Percentiles rank a stretch among this genome's conserved stretches.
Conservation (phyloP, 805 yeast genomes). For the Saccharomycopsis guyanensis region DNA sequence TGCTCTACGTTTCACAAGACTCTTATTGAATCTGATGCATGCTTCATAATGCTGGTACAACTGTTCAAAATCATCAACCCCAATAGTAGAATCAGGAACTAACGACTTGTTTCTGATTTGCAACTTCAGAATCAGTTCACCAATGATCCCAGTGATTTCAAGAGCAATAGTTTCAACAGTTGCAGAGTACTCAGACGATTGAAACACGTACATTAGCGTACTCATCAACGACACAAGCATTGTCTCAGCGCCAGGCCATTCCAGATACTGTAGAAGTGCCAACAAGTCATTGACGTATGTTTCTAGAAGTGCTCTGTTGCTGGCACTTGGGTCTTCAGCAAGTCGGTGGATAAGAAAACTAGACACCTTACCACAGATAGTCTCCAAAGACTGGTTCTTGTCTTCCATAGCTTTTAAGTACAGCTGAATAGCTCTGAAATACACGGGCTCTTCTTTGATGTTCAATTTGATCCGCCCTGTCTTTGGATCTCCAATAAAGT, state of each 20-base stretch:
- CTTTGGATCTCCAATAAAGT: conserved; percentile 16
- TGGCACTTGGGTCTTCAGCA: conserved; percentile 28
- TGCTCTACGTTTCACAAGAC: conserved; percentile 6
- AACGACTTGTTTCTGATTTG: conserved; percentile 23
- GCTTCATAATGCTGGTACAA: conserved; percentile 12
- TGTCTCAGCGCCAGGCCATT: conserved; percentile 54
- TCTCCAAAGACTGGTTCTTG: conserved; percentile 23
- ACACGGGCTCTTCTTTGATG: conserved; percentile 18
- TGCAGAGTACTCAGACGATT: conserved; percentile 32
- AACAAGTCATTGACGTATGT: conserved; percentile 50
- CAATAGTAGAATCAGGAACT: conserved; percentile 11
- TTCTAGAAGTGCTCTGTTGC: conserved; percentile 38
- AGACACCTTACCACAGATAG: conserved; percentile 11
- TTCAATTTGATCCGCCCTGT: conserved; percentile 19
- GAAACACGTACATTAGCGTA: conserved; percentile 34
- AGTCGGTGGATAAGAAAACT: conserved; percentile 27
- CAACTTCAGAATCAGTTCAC: conserved; percentile 38
- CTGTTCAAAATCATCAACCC: conserved; percentile 5
- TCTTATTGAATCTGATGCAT: conserved; percentile 21
- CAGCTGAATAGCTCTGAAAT: conserved; percentile 22
- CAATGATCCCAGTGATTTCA: conserved; percentile 57
- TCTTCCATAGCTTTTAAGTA: conserved; percentile 21
- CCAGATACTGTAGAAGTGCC: conserved; percentile 42
- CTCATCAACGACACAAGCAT: conserved; percentile 40
- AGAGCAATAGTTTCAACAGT: conserved; percentile 43